Evolutionary conservation across 306 rosid species (phyloP), one percentile per base, ranked within the genome.

Genomic region (Malus asiatica): DNA sequence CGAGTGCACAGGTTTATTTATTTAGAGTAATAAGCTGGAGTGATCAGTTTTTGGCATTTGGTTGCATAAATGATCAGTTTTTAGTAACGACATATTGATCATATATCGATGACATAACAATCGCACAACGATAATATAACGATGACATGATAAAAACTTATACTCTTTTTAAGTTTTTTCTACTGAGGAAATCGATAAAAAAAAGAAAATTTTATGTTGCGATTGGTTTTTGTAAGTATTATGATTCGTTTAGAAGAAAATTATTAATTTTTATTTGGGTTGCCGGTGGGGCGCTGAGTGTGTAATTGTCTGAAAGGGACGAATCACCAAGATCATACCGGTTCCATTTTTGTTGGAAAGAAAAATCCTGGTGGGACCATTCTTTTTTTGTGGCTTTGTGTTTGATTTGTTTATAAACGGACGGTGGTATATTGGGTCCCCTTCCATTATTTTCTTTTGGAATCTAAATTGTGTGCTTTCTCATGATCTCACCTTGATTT

Each of bases 321-420:
- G 25, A 58, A 58, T 72, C 55, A 72, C 4, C 51, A 23, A 15
- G 68, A 73, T 60, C 42, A 38, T 9, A 68, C 66, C 61, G 55
- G 79, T 61, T 80, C 79, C 83, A 69, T 70, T 68, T 52, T 48
- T 62, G 42, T 61, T 68, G 79, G 76, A 51, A 38, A 69, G 46
- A 68, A 74, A 67, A 59, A 45, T 44, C 29, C 1, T 2, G 57
- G 73, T n/a, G 78, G 83, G 83, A 67, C 78, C 83, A 33, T 40
- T 3, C 15, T 6, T 33, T 33, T 33, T 33, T 5, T 5, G 71
- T 27, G 78, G 22, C 30, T 32, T 12, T 9, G 51, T 58, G 53
- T 45, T 27, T n/a, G 29, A 20, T 55, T 32, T 32, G 61, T 57
- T 69, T 32, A 59, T 70, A 19, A 46, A 46, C 12, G 32, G 80